Percentiles rank a stretch among this genome's conserved stretches.
Evolutionary conservation across 495 filamentous ascomycete genomes (phyloP).

Genomic region (Penicillium ochrochloron): DNA sequence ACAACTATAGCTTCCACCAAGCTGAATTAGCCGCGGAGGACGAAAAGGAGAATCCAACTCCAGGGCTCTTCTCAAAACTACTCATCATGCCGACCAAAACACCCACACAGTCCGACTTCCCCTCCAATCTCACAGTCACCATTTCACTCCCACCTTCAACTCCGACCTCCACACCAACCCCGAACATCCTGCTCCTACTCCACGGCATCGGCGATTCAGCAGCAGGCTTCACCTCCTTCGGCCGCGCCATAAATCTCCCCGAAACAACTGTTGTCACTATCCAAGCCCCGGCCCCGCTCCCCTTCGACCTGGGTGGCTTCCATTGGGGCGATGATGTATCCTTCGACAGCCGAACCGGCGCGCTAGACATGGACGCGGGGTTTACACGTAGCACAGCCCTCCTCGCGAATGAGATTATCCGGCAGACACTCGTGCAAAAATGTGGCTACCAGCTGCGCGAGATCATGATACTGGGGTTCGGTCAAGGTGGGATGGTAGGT

Average conservation of each 20-base stretch:
- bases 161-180: conserved; percentile 42
- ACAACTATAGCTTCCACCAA: background rate
- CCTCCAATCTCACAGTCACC: conserved; percentile 48
- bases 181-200: conserved; percentile 82
- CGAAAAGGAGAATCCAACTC: background rate
- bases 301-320: conserved; percentile 74
- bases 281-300: conserved; percentile 72
- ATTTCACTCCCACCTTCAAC: conserved; percentile 47
- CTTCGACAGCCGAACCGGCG: conserved; percentile 64
- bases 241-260: conserved; percentile 72
- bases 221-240: conserved; percentile 71
- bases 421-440: conserved; percentile 61
- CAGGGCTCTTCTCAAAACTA: background rate
- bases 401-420: conserved; percentile 61
- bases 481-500: conserved; percentile 84
- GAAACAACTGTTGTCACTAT: conserved; percentile 79
- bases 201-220: conserved; percentile 88
- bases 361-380: conserved; percentile 79
- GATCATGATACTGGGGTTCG: conserved; percentile 81
- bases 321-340: conserved; percentile 93
- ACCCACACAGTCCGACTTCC: conserved; percentile 56
- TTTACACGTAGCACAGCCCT: conserved; percentile 60
- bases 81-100: conserved; percentile 44
- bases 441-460: conserved; percentile 73
- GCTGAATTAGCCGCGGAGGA: background rate